A percentile compares a stretch with the other conserved stretches of the same genome.
phyloP scores from a whole-genome alignment of 331 rosid genomes.

The Malus hybrid region DNA sequence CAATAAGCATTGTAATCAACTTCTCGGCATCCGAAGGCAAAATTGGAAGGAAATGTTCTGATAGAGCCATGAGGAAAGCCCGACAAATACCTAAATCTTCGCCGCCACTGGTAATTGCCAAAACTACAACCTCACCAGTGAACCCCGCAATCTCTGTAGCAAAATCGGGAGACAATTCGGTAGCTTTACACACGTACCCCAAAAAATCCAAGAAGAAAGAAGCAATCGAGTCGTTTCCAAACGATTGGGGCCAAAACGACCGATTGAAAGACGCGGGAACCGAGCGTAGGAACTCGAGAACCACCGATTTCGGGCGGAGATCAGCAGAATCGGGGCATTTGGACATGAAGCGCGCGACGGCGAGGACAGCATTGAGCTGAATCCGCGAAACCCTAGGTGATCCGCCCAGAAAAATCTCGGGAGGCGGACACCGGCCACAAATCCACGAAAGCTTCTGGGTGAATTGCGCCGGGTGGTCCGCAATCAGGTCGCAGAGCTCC shows the following conservation, averaged over 20 bases:
- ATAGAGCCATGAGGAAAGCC: conserved; percentile 58
- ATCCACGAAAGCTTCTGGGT: conserved; percentile 79
- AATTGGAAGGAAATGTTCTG: conserved; percentile 65
- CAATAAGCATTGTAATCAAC: conserved; percentile 51
- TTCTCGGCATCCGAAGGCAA: conserved; percentile 46
- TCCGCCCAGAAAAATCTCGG: conserved; percentile 59
- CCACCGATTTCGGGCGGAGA: conserved; percentile 64
- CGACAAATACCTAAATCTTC: conserved; percentile 52
- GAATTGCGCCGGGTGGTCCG: conserved; percentile 65
- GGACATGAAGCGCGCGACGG: conserved; percentile 79
- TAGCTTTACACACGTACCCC: conserved; percentile 46
- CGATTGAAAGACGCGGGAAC: conserved; percentile 60
- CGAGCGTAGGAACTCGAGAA: conserved; percentile 63
- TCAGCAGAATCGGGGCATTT: conserved; percentile 57
- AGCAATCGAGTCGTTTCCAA: conserved; percentile 43
- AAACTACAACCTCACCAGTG: conserved; percentile 48
- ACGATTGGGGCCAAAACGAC: conserved; percentile 83
- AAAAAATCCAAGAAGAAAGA: conserved; percentile 59
- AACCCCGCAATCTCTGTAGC: conserved; percentile 48
- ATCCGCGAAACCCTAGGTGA: conserved; percentile 78
- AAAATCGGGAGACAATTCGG: conserved; percentile 62
- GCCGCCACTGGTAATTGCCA: conserved; percentile 33
- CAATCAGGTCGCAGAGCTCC: conserved; percentile 92
- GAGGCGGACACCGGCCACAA: conserved; percentile 71
- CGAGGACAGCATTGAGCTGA: conserved; percentile 90